phyloP scores from a whole-genome alignment of 164 flowering plant genomes.

The Warburgia ugandensis region DNA sequence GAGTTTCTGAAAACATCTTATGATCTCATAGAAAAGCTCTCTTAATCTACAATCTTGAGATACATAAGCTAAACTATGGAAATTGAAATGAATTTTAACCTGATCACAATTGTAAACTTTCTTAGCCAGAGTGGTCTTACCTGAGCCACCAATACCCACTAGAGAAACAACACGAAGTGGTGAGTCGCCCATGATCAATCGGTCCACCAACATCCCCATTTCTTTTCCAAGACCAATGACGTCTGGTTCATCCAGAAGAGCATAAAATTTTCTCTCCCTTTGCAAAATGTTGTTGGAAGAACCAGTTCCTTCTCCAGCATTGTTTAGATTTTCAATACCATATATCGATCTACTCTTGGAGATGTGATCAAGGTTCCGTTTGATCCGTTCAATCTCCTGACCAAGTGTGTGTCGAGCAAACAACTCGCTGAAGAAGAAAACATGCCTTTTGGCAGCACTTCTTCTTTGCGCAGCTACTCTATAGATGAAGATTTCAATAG shows the following conservation, averaged over 20 bases:
- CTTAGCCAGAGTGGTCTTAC: slow-evolving; percentile 49
- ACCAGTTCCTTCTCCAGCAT: too few relatives aligned
- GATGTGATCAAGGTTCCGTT: too few relatives aligned
- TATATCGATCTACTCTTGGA: too few relatives aligned
- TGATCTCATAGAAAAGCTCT: slow-evolving; percentile 9
- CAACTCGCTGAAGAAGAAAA: neutral
- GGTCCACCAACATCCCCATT: too few relatives aligned
- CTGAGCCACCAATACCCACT: slow-evolving; percentile 53
- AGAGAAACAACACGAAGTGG: slow-evolving; percentile 27
- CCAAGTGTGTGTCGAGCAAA: neutral
- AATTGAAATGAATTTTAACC: slow-evolving; percentile 18
- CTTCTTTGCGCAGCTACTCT: neutral
- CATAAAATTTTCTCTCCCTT: too few relatives aligned
- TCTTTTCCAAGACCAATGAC: too few relatives aligned
- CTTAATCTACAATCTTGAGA: slow-evolving; percentile 20
- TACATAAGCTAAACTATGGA: slow-evolving; percentile 43
- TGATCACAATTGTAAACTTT: too few relatives aligned
- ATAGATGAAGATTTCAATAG: slow-evolving; percentile 10
- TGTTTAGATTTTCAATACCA: too few relatives aligned
- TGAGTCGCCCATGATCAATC: too few relatives aligned
- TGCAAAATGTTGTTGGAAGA: too few relatives aligned
- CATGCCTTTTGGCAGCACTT: neutral
- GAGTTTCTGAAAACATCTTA: neutral
- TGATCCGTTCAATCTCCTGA: too few relatives aligned
- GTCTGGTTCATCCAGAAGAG: too few relatives aligned